Base-by-base conservation (phyloP, 495 filamentous ascomycete genomes). In the Penicillium paxilli region DNA sequence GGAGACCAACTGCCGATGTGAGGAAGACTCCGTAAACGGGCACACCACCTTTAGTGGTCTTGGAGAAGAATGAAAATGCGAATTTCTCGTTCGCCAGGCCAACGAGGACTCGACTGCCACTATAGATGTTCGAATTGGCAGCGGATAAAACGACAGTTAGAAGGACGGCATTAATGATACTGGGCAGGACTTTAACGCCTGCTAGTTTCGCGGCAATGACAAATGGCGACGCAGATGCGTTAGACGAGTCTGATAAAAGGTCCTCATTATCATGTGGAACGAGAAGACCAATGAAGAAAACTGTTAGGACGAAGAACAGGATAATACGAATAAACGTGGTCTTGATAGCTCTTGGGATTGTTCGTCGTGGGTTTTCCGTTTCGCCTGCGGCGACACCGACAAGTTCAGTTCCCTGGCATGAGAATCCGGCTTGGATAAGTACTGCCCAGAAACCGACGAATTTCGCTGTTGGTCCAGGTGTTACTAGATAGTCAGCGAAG, bases 61-160 rank as follows among this genome's bases (percentile, higher is more conserved):
- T 65, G 10, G 54, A 60, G 33, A 84, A 76, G 57, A 82, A 71
- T 0, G 55, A 53, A 0, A 83, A 83, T 0, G 81, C 84, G 25
- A 79, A 77, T 28, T 73, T 66, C 48, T 83, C 76, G 23, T 76
- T 62, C 17, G 81, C 80, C 19, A 86, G 69, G 10, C 78, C 80
- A 37, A 80, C 65, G 9, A 87, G 62, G 26, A 83, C 79, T 35
- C 84, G 81, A 54, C 76, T 80, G 30, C 80, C 80, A 1, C 82
- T 87, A 66, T 88, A 92, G 52, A 89, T 74, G 71, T 86, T 87
- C 4, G 85, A 82, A 62, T 92, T 92, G 44, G 82, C 87, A 3
- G 82, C 79, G 5, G 83, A 87, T 32, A 81, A 72, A 4, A 83
- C 85, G 1, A 83, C 81, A 32, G 75, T 87, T 52, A 88, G 65